Base-by-base conservation (phyloP, 2,329 filamentous ascomycete genomes). In the Fusarium setosum region DNA sequence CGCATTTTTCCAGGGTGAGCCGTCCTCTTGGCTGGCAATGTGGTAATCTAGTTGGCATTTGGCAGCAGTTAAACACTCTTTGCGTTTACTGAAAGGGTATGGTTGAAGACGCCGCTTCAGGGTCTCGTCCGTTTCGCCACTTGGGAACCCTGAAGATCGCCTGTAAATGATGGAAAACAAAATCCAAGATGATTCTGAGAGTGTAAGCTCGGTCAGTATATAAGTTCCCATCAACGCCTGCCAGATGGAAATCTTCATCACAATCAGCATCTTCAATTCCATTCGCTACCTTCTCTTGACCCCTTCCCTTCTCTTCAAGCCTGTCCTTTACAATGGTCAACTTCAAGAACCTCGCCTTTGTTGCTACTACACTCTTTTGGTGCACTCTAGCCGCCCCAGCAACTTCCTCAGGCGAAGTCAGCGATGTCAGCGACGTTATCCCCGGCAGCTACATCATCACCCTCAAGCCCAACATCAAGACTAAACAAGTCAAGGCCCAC, bases 381-480 rank as follows among this genome's bases (percentile, higher is more conserved):
- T 63, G 47, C 35, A 62, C 61, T 17, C 17, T 65, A 44, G 63
- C 70, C 12, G 68, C 68, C 17, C 63, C 64, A 17, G 56, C 59
- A 32, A 51, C 47, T 17, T 50, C 61, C 21, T 56, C 68, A 23
- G 61, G 56, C 12, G 56, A 59, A 29, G 58, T 65, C 18, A 67
- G 48, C 31, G 44, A 29, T 29, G 26, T 29, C 44, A 55, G 57
- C 18, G 34, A 63, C 17, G 52, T 77, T 40, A 70, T 81, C 41
- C 70, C 78, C 40, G 76, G 74, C 65, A 82, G 81, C 53, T 90
- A 88, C 76, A 88, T 90, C 67, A 83, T 90, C 31, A 86, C 89
- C 49, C 88, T 89, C 75, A 86, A 89, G 75, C 77, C 78, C 62
- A 82, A 80, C 48, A 79, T 80, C 66, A 75, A 75, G 50, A 72